phyloP scores from a whole-genome alignment of 352 stramenopile genomes.

The Blastocystis hominis region DNA sequence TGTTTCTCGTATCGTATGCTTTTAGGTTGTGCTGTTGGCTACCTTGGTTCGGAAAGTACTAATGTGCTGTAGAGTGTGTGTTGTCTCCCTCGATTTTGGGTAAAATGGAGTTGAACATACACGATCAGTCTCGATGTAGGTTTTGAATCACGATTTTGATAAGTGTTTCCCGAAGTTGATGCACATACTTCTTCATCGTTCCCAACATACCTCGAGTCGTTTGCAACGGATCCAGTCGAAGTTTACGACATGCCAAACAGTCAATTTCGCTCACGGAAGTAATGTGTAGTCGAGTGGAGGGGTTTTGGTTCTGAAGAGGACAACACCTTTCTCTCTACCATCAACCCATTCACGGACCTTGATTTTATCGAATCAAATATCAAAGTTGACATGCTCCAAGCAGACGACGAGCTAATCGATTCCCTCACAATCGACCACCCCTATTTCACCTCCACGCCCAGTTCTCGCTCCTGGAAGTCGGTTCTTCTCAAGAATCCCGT shows the following conservation, averaged over 20 bases:
- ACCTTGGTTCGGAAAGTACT: no score
- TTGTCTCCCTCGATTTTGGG: no score
- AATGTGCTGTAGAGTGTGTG: no score
- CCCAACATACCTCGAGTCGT: background rate
- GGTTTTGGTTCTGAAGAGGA: conserved; percentile 47
- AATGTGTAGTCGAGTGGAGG: conserved; percentile 34
- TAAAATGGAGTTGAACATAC: no score
- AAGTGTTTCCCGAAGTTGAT: background rate
- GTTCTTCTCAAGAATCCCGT: background rate
- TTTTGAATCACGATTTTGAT: no score
- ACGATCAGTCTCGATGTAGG: no score
- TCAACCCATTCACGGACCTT: background rate
- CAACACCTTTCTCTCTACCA: background rate
- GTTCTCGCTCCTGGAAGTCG: background rate
- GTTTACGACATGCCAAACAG: background rate
- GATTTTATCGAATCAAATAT: background rate
- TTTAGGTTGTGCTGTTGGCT: background rate
- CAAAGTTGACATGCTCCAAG: background rate
- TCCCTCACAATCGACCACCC: background rate
- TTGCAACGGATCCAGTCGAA: background rate
- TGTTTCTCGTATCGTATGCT: background rate
- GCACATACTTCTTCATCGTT: background rate
- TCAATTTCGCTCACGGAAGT: background rate
- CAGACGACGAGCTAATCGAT: conserved; percentile 7
- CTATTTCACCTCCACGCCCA: background rate